Conservation (phyloP, 345 rosid genomes). For the Cardamine occulta region DNA sequence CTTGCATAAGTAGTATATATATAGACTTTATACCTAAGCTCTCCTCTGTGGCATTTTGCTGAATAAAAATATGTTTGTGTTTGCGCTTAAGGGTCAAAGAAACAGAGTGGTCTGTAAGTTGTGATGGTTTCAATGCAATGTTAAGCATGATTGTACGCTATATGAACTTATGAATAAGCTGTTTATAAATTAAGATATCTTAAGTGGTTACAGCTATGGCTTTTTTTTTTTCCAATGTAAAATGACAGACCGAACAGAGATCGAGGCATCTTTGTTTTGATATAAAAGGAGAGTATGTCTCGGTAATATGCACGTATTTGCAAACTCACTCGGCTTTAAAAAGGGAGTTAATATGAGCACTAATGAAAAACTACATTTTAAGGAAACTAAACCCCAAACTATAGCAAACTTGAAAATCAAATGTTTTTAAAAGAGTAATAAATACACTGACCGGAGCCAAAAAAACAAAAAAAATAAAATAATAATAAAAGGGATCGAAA, state of each 20-base stretch:
- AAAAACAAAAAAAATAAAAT: too few relatives aligned
- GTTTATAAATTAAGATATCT: slow-evolving; percentile 21
- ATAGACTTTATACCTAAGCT: slow-evolving; percentile 23
- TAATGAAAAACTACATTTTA: too few relatives aligned
- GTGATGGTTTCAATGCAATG: slow-evolving; percentile 30
- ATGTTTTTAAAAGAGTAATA: neutral
- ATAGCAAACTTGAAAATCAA: too few relatives aligned
- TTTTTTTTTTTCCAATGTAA: neutral
- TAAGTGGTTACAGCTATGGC: neutral
- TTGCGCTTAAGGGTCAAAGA: slow-evolving; percentile 11
- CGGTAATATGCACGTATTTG: neutral
- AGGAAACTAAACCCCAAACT: neutral
- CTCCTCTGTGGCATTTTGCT: slow-evolving; percentile 17
- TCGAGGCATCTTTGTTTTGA: neutral
- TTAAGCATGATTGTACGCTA: slow-evolving; percentile 20
- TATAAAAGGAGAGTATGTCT: neutral
- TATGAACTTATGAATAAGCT: slow-evolving; percentile 23
- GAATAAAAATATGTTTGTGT: slow-evolving; percentile 27
- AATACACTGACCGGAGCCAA: neutral
- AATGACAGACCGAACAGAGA: neutral
- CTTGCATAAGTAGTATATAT: slow-evolving; percentile 24
- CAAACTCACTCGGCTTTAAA: neutral
- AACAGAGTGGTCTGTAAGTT: slow-evolving; percentile 37
- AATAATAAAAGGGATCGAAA: neutral
- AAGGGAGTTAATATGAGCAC: too few relatives aligned